Conservation (phyloP, 345 rosid genomes). For the Mercurialis annua region DNA sequence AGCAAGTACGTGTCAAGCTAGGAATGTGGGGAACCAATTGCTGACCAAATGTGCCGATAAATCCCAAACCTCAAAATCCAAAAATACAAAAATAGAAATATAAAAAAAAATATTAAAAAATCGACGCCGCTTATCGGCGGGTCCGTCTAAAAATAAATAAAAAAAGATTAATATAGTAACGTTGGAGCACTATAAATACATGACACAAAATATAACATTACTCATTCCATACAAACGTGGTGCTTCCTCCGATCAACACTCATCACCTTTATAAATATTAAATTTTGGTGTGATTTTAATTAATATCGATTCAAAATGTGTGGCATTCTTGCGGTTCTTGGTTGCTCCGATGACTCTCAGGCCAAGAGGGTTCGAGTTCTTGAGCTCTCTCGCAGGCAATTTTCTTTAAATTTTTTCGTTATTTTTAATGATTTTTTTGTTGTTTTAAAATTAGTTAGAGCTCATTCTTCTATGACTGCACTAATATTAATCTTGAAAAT, state of each 20-base stretch:
- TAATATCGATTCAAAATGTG: slow-evolving; percentile 46
- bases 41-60: no score
- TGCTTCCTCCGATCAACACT: neutral
- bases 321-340: slow-evolving; percentile 92
- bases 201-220: neutral
- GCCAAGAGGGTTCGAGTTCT: slow-evolving; percentile 93
- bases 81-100: neutral
- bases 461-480: neutral
- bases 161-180: no score
- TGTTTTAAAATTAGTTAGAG: neutral
- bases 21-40: no score
- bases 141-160: no score
- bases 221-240: slow-evolving; percentile 22
- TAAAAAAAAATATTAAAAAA: slow-evolving; percentile 1
- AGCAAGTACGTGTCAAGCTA: no score
- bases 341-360: slow-evolving; percentile 90
- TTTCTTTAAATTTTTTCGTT: neutral
- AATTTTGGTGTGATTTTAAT: neutral
- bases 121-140: slow-evolving; percentile 15
- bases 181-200: slow-evolving; percentile 29
- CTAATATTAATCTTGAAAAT: no score
- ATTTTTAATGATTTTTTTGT: neutral
- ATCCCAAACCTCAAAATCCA: neutral
- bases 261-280: neutral
- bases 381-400: slow-evolving; percentile 98